Evolutionary conservation across 2,329 filamentous ascomycete species (phyloP).

Genomic region (Verticillium nonalfalfae): DNA sequence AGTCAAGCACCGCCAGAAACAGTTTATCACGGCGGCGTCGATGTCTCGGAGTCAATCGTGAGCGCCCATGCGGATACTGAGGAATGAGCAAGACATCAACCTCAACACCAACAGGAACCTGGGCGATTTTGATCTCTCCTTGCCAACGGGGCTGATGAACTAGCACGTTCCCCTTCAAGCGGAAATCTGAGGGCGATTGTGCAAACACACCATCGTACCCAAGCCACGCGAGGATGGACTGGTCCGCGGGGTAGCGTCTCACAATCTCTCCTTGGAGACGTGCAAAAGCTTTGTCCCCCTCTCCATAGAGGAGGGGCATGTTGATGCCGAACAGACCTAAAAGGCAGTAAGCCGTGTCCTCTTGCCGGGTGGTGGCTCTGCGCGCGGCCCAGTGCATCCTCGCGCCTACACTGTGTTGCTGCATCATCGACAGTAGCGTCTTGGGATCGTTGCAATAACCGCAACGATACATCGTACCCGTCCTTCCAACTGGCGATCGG

Average conservation of each 20-base stretch:
- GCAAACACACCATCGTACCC: too few species aligned
- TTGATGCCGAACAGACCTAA: conserved; percentile 17
- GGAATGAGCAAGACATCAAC: not conserved
- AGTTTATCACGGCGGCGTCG: too few species aligned
- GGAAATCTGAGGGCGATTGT: not conserved
- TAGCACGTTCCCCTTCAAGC: not conserved
- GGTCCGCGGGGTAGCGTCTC: conserved; percentile 21
- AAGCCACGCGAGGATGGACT: conserved; percentile 23
- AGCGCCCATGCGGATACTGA: not conserved
- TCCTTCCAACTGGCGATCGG: not conserved
- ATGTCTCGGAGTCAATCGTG: too few species aligned
- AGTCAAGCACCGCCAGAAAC: not conserved
- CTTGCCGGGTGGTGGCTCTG: conserved; percentile 10
- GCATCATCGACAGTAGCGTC: not conserved
- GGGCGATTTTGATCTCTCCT: not conserved
- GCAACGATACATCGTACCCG: not conserved
- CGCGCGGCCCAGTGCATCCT: conserved; percentile 17
- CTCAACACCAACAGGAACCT: not conserved
- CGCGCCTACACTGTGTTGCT: conserved; percentile 18
- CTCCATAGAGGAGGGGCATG: conserved; percentile 19
- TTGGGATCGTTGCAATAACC: not conserved
- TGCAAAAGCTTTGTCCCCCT: conserved; percentile 13
- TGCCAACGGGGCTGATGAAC: not conserved
- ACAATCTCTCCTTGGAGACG: conserved; percentile 17
- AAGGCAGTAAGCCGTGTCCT: conserved; percentile 17